Conservation (phyloP, 768 basidiomycete genomes). For the Macrolepiota dolichaula region DNA sequence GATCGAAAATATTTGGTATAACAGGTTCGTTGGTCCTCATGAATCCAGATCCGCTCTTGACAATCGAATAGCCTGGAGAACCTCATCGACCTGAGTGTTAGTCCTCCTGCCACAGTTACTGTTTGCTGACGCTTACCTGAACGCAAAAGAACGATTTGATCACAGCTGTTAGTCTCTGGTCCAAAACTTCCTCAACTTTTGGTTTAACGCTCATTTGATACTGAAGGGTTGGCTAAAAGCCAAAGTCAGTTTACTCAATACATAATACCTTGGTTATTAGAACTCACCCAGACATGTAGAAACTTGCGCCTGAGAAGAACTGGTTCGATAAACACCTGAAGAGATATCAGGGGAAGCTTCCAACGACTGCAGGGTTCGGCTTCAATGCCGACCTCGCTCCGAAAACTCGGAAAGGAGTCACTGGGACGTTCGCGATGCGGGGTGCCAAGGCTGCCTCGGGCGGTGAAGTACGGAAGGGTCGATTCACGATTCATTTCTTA, state of each 20-base stretch:
- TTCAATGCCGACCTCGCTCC: not conserved
- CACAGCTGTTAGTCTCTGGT: not conserved
- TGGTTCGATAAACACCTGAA: not conserved
- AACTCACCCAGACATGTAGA: not conserved
- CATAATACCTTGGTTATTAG: not conserved
- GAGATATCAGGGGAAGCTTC: not conserved
- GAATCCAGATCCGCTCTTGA: too few relatives aligned
- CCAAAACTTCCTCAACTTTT: not conserved
- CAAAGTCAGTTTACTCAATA: too few relatives aligned
- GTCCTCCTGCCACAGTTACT: not conserved
- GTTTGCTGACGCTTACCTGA: not conserved
- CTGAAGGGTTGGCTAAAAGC: too few relatives aligned
- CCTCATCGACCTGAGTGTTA: not conserved
- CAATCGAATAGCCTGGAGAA: too few relatives aligned
- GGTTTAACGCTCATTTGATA: not conserved
- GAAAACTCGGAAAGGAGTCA: not conserved
- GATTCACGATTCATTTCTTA: not conserved
- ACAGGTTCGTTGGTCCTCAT: not conserved
- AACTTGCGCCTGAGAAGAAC: not conserved
- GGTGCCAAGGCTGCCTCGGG: not conserved
- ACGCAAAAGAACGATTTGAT: not conserved
- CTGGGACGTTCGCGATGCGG: not conserved
- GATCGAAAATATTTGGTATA: not conserved
- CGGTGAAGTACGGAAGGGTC: not conserved
- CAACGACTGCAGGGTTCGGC: not conserved